A percentile compares a stretch with the other conserved stretches of the same genome.
phyloP scores from a whole-genome alignment of 768 basidiomycete species.

The Suillus weaverae region DNA sequence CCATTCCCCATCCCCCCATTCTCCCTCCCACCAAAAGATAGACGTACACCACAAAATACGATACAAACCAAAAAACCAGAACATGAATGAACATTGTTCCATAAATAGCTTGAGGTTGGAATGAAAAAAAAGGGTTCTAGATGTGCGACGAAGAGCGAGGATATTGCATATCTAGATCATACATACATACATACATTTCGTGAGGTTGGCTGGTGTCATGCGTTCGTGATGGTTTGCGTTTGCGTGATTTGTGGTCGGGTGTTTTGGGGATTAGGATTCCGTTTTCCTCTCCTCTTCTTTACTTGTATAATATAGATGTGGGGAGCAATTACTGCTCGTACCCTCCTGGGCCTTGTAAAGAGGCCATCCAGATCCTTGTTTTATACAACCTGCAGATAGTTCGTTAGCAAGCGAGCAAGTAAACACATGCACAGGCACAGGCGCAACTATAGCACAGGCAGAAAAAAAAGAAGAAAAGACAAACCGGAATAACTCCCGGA shows the following conservation, averaged over 20 bases:
- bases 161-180: slow-evolving; percentile 10
- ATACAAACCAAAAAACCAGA: neutral
- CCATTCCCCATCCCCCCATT: slow-evolving; percentile 10
- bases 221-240: neutral
- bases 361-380: slow-evolving; percentile 95
- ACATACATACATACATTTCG: neutral
- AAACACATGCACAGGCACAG: neutral
- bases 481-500: slow-evolving; percentile 89
- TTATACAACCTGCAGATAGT: slow-evolving; percentile 70
- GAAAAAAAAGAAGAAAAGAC: neutral
- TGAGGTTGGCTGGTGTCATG: neutral
- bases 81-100: slow-evolving; percentile 1
- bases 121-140: neutral
- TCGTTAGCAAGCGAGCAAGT: slow-evolving; percentile 5
- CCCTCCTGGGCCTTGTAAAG: slow-evolving; percentile 54
- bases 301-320: slow-evolving; percentile 2
- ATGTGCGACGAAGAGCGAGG: slow-evolving; percentile 6
- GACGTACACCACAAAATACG: slow-evolving; percentile 12
- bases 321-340: slow-evolving; percentile 40
- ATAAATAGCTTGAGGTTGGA: slow-evolving; percentile 1
- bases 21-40: slow-evolving; percentile 1
- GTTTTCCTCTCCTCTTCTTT: neutral
- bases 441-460: neutral
- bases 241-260: neutral
- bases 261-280: neutral